phyloP scores from a whole-genome alignment of 2,329 filamentous ascomycete genomes.

The Neonectria sp. region DNA sequence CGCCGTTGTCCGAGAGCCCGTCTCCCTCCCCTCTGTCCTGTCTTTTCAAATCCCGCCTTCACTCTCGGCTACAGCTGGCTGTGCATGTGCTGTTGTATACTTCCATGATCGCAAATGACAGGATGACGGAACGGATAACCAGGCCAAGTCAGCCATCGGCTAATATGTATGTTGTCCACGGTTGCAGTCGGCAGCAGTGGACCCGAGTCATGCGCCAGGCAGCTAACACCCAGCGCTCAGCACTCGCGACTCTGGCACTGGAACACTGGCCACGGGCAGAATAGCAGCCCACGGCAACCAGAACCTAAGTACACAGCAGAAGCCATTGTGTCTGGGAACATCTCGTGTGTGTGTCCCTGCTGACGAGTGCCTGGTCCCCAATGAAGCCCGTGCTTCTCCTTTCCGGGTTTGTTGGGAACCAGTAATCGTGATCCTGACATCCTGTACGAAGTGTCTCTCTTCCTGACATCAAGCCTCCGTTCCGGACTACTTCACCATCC shows the following conservation, averaged over 20 bases:
- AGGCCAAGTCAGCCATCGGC: background rate
- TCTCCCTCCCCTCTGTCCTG: background rate
- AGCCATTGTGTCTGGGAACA: background rate
- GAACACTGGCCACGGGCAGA: background rate
- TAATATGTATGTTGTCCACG: background rate
- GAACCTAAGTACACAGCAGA: background rate
- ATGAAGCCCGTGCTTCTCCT: constrained; percentile 12
- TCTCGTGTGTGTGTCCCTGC: constrained; percentile 19
- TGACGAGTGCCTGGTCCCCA: constrained; percentile 17
- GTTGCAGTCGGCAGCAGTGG: constrained; percentile 5
- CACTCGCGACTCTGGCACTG: background rate
- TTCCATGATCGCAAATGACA: background rate
- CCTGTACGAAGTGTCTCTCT: background rate
- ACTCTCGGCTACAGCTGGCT: background rate
- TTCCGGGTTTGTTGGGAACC: constrained; percentile 11
- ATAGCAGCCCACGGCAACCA: background rate
- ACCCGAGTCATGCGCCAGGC: constrained; percentile 24
- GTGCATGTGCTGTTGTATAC: background rate
- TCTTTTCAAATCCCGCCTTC: background rate
- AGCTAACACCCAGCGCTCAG: constrained; percentile 1
- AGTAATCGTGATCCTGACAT: background rate
- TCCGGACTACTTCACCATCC: background rate
- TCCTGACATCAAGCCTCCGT: background rate
- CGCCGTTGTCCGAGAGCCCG: constrained; percentile 2
- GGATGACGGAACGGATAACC: background rate